Evolutionary conservation across 768 basidiomycete species (phyloP), one percentile per base, ranked within the genome.

Genomic region (Rhodotorula paludigena): DNA sequence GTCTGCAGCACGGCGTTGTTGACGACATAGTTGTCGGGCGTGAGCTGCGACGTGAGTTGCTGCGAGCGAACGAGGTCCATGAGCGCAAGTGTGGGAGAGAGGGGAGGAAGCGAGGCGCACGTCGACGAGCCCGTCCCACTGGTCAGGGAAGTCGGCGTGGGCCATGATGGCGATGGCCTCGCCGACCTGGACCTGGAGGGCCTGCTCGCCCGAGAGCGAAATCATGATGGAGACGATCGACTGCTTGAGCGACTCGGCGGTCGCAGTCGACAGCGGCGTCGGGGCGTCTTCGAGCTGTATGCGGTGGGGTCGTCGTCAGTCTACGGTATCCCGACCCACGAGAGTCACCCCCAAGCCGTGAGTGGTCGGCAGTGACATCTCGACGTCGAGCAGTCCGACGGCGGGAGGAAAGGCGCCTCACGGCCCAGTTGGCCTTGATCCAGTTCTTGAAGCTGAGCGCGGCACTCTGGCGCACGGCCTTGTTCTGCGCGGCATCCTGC

Each of bases 211-310:
- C 0, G 92, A 89, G 41, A 97, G 82, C 30, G 85, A 78, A 67
- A 98, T 86, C 94, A 99, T 97, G 47, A 92, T 87, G 6, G 90
- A 88, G 1, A 99, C 87, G 53, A 99, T 84, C 73, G 88, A 85
- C 2, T 83, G 78, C 73, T 89, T 86, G 66, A 98, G 81, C 0
- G 84, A 77, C 10, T 80, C 80, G 75, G 72, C 71, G 10, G 71
- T 67, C 5, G 52, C 33, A 35, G 64, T 64, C 6, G 61, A 42
- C 16, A 68, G 33, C 1, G 68, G 66, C 0, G 72, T 66, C 7
- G 69, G 65, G 12, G 69, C 71, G 20, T 74, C 73, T 11, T 75
- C 73, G 44, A 64, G 62, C 74, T 75, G 57, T 21, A 41, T 6
- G 36, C 32, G 35, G 16, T 25, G 39, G 10, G 1, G 28, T 23